Base-by-base conservation (phyloP, 129 eudicot genomes). In the Artemisia annua region DNA sequence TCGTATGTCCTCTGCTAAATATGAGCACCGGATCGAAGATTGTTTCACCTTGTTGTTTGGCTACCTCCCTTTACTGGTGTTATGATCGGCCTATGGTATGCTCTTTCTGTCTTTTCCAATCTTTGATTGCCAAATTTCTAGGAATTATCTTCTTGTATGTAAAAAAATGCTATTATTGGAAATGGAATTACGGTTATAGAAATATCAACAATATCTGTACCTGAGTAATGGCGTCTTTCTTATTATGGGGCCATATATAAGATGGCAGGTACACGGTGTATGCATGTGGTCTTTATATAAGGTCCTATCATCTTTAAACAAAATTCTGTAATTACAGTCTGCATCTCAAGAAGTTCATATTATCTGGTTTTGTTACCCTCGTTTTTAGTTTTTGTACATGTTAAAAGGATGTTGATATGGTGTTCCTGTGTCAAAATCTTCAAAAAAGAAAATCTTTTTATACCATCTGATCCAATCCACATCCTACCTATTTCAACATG, bases 41-140 rank as follows among this genome's bases (percentile, higher is more conserved):
- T 30, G 7, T 69, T 54, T 35, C 30, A n/a, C 30, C 8, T 65
- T 7, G 51, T 39, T 64, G 74, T 30, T 16, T 7, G 46, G 46
- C 46, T 39, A 39, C 46, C 10, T 39, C 11, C 11, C 46, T 39
- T 39, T 39, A 39, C 10, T 7, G 46, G 46, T 49, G 13, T 70
- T 32, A 32, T 53, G 74, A 54, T 17, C 12, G 11, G n/a, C 60
- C 14, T 28, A 51, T 55, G 64, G 75, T 70, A 54, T 16, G 46
- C 28, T 17, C 26, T 17, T 17, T 43, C 53, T 32, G 19, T 14
- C 46, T 67, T 8, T 39, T 49, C 8, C 26, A 2, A 18, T 65
- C 10, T 18, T 66, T 49, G 22, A 20, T 67, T 49, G 15, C 20
- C 20, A 48, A 67, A 7, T 39, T 39, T 39, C 46, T 8, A 39